A percentile compares a stretch with the other conserved stretches of the same genome.
phyloP scores from a whole-genome alignment of 148 eudicot species.

The Heliosperma pusillum region DNA sequence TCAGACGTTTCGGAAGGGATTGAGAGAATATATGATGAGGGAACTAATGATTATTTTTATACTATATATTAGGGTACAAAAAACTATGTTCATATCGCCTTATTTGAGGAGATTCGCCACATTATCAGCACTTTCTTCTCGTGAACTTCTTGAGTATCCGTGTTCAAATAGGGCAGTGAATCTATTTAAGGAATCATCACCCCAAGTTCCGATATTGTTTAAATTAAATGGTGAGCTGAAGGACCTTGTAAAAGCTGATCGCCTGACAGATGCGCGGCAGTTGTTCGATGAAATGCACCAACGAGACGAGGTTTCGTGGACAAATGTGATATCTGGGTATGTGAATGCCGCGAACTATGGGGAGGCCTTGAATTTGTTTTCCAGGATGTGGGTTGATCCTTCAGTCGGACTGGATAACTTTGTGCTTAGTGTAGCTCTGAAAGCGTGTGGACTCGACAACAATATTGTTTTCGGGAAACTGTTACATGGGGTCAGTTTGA shows the following conservation, averaged over 20 bases:
- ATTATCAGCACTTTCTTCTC: conserved; percentile 20
- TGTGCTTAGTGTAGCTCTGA: conserved; percentile 63
- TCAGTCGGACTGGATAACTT: conserved; percentile 51
- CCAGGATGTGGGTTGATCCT: conserved; percentile 53
- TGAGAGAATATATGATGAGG: not conserved
- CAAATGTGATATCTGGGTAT: conserved; percentile 72
- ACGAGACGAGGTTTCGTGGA: conserved; percentile 74
- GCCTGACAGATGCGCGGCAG: conserved; percentile 53
- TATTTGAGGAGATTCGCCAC: conserved; percentile 28
- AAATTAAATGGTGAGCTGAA: conserved; percentile 44
- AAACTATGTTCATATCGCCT: conserved; percentile 22
- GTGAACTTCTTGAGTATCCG: conserved; percentile 22
- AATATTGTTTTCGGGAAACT: conserved; percentile 43
- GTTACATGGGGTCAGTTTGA: conserved; percentile 56
- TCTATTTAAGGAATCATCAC: not conserved
- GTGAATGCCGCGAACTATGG: conserved; percentile 39
- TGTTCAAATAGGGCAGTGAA: conserved; percentile 9
- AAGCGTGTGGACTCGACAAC: conserved; percentile 60
- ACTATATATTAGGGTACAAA: not conserved
- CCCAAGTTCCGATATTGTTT: conserved; percentile 30
- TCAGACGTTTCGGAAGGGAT: too few relatives aligned
- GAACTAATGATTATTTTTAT: not conserved
- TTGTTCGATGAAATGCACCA: conserved; percentile 65
- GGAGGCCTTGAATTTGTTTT: conserved; percentile 64
- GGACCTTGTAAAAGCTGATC: conserved; percentile 43